Evolutionary conservation across 2,329 filamentous ascomycete species (phyloP).

Genomic region (Penicillium thymicola): DNA sequence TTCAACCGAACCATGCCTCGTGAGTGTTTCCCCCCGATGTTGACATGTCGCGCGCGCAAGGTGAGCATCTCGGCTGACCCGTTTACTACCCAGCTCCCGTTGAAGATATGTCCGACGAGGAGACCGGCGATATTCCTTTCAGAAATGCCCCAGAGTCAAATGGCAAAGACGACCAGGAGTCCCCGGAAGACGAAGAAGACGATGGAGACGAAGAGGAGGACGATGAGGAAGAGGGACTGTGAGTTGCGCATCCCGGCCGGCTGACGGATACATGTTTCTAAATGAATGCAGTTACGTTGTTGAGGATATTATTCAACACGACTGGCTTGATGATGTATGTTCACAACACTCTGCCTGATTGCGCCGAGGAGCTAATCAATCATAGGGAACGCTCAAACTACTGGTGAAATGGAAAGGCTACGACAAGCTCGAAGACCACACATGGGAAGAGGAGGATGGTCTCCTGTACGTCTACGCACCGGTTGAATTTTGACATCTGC

Average conservation of each 20-base stretch:
- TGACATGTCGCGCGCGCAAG: constrained; percentile 8
- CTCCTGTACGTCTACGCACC: constrained; percentile 33
- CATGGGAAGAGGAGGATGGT: constrained; percentile 47
- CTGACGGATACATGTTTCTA: constrained; percentile 10
- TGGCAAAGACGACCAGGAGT: constrained; percentile 11
- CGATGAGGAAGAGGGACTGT: constrained; percentile 35
- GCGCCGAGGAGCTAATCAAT: constrained; percentile 15
- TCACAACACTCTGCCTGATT: not conserved
- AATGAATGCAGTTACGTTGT: constrained; percentile 37
- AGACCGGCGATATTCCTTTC: constrained; percentile 40
- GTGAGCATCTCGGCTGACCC: constrained; percentile 13
- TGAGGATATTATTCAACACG: constrained; percentile 39
- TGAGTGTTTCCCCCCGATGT: constrained; percentile 28
- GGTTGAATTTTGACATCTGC: not conserved
- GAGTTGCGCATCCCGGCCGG: constrained; percentile 17
- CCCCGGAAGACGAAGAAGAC: constrained; percentile 9
- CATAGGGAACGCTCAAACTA: constrained; percentile 38
- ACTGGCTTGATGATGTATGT: constrained; percentile 36
- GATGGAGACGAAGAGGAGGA: constrained; percentile 22
- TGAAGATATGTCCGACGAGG: constrained; percentile 36
- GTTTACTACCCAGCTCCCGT: constrained; percentile 26
- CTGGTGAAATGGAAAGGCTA: constrained; percentile 50
- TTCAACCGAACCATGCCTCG: constrained; percentile 38
- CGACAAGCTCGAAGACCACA: constrained; percentile 42
- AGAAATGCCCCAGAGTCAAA: constrained; percentile 28